Evolutionary conservation across 148 eudicot genomes (phyloP).

Genomic region (Chenopodium formosanum): DNA sequence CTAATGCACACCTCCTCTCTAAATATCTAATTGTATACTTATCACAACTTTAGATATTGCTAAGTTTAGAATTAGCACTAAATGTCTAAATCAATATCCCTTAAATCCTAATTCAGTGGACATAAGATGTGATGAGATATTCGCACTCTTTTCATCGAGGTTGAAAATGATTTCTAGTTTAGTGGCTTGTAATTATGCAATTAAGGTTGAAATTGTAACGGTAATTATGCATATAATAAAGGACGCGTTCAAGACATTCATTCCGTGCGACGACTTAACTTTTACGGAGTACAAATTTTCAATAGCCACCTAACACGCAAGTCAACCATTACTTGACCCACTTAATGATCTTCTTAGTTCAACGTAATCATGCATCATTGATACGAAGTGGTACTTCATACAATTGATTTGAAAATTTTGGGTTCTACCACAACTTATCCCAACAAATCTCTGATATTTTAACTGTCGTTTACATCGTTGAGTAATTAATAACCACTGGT

Average conservation of each 20-base stretch:
- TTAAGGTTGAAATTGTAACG: not conserved
- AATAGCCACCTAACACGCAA: not conserved
- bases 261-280: not conserved
- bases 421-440: no score
- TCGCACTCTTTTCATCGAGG: not conserved
- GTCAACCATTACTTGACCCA: not conserved
- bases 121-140: not conserved
- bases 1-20: no score
- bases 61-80: not conserved
- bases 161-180: not conserved
- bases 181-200: not conserved
- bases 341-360: not conserved
- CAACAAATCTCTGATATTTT: no score
- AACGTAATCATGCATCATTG: conserved; percentile 1
- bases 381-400: no score
- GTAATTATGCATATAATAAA: not conserved
- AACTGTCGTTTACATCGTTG: no score
- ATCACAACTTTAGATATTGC: not conserved
- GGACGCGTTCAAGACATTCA: not conserved
- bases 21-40: no score
- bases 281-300: not conserved
- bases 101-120: not conserved
- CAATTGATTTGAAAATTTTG: no score
- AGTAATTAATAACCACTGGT: no score
- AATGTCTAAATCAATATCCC: not conserved